A percentile compares a stretch with the other conserved stretches of the same genome.
phyloP scores from a whole-genome alignment of 768 basidiomycete genomes.

The Suillus tomentosus region DNA sequence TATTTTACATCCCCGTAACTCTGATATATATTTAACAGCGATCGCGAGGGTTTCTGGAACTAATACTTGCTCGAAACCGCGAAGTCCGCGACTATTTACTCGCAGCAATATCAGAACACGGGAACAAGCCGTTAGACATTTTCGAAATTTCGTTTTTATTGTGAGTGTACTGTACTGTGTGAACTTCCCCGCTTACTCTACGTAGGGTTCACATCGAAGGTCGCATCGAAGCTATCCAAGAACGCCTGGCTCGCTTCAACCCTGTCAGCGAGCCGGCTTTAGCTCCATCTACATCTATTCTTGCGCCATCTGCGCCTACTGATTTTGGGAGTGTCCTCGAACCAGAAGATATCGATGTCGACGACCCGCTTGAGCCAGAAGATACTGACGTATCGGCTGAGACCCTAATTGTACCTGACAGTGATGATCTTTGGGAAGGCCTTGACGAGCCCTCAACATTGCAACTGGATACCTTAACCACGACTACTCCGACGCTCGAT shows the following conservation, averaged over 20 bases:
- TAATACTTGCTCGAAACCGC: slow-evolving; percentile 1
- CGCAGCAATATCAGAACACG: neutral
- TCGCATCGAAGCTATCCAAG: slow-evolving; percentile 42
- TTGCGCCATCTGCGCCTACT: neutral
- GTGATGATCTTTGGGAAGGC: slow-evolving; percentile 52
- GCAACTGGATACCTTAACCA: slow-evolving; percentile 32
- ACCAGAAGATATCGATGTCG: slow-evolving; percentile 10
- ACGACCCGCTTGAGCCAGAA: slow-evolving; percentile 23
- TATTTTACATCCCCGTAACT: neutral
- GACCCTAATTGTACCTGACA: slow-evolving; percentile 31
- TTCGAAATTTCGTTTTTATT: slow-evolving; percentile 4
- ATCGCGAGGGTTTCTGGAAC: slow-evolving; percentile 5
- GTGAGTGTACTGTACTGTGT: neutral
- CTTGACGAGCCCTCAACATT: slow-evolving; percentile 40
- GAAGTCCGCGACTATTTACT: slow-evolving; percentile 2
- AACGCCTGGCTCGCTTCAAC: slow-evolving; percentile 30
- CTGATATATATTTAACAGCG: neutral
- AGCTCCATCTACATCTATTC: slow-evolving; percentile 4
- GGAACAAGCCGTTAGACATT: neutral
- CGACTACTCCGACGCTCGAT: slow-evolving; percentile 18
- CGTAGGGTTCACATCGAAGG: slow-evolving; percentile 37
- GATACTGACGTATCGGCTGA: slow-evolving; percentile 21
- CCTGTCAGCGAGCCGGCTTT: neutral
- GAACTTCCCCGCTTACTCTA: slow-evolving; percentile 26
- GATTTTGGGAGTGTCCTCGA: neutral